Evolutionary conservation across 345 rosid genomes (phyloP), one percentile per base, ranked within the genome.

Genomic region (Garcia nutans): DNA sequence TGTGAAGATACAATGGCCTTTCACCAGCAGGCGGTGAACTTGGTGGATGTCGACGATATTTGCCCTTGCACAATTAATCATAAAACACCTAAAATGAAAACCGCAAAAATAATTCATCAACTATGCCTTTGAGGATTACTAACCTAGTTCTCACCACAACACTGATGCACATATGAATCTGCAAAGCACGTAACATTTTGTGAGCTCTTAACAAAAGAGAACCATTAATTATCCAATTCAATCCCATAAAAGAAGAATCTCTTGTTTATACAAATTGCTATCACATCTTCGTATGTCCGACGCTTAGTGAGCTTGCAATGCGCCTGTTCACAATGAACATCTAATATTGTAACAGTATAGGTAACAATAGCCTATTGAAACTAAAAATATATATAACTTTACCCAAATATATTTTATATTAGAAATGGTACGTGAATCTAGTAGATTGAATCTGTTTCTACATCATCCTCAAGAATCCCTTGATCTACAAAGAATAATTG

Each of bases 101-200:
- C 1, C 6, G 20, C 7, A 10, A 17, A 58, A 44, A 71, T 26
- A 26, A n/a, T 45, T 62, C 68, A 44, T 60, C 68, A 44, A 37
- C 62, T 13, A 67, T 67, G 76, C 47, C 42, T 68, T 22, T 16
- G 71, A 70, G 59, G 28, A 78, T 47, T 60, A 81, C 89, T 54
- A 37, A 92, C 98, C 98, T 92, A 63, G 96, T 94, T 61, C 91
- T 94, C 81, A 94, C 99, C 78, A 92, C 92, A 70, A 96, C 96
- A 80, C 97, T 93, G 74, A 97, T 94, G 87, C 86, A 82, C 78
- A 81, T 91, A 81, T 89, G 97, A 71, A 95, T 93, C 98, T 94
- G 86, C 81, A 85, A 77, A 73, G 67, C 23, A 63, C 74, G 69
- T 47, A 60, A 66, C 22, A 22, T 37, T 63, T 65, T 59, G 41